These are phyloP conservation scores for Fusarium pseudocircinatum DNA, from an alignment of 2,329 filamentous ascomycete species.

Conservation along the genomic window DNA sequence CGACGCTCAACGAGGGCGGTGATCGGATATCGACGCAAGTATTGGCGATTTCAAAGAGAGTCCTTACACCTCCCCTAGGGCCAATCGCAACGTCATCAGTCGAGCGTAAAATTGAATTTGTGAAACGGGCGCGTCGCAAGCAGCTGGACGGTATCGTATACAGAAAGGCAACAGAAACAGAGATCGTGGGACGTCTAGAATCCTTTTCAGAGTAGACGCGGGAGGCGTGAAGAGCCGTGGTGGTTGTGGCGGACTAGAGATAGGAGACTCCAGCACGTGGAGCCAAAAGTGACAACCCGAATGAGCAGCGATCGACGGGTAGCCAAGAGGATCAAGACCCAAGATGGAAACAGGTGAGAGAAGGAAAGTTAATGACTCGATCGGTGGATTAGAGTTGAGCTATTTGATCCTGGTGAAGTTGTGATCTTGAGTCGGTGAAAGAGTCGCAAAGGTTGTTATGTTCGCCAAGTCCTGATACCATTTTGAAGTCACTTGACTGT, in stretches of 20 bases:
- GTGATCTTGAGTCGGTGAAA: neutral
- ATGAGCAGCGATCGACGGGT: conserved; percentile 39
- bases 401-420: neutral
- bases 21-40: conserved; percentile 35
- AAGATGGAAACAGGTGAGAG: conserved; percentile 1
- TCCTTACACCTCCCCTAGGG: conserved; percentile 26
- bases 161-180: conserved; percentile 7
- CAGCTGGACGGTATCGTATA: conserved; percentile 8
- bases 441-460: neutral
- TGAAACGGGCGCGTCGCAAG: conserved; percentile 18
- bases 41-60: conserved; percentile 31
- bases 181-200: conserved; percentile 34
- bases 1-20: conserved; percentile 6
- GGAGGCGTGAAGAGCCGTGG: conserved; percentile 28
- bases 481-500: conserved; percentile 24
- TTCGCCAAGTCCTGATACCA: conserved; percentile 1
- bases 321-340: conserved; percentile 5
- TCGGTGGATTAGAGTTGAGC: neutral
- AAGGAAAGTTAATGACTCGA: conserved; percentile 7
- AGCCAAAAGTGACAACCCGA: conserved; percentile 37
- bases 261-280: conserved; percentile 43
- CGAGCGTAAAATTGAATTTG: conserved; percentile 8
- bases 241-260: conserved; percentile 37
- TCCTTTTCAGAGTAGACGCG: conserved; percentile 18
- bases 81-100: conserved; percentile 44